Base-by-base conservation (phyloP, 2,329 filamentous ascomycete genomes). In the Samsoniella hepiali region DNA sequence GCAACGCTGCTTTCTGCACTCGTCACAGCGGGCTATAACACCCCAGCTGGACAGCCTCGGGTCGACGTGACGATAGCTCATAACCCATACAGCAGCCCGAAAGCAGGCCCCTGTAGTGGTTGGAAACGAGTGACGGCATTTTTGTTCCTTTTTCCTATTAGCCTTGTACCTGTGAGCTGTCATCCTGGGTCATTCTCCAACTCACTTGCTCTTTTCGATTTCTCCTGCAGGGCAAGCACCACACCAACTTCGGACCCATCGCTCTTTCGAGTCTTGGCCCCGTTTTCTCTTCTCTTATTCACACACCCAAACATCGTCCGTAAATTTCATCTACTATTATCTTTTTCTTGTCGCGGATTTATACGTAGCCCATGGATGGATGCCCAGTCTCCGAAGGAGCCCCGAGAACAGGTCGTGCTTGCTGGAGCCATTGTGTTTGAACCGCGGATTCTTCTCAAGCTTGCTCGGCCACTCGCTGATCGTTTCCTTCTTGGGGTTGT, bases 201-300 rank as follows among this genome's bases (percentile, higher is more conserved):
- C n/a, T 31, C 32, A 50, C 45, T 34, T 59, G 22, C 57, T 59
- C 13, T 50, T 59, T 59, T 50, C 57, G 45, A 59, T 32, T 50
- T 59, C 22, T 59, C 45, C 44, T 42, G 57, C 57, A 58, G 56
- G 32, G 22, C 22, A 38, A 27, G 42, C 11, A 27, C 32, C 31
- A 58, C 54, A 40, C 45, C 34, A 50, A 11, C 34, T 17, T 27
- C 22, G 29, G 34, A 13, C 44, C 32, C n/a, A 31, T 32, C 34
- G 15, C 3, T 22, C 11, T 38, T 13, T 34, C 22, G 10, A n/a
- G 6, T 11, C 22, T 31, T 32, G 29, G 11, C 27, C 47, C 47
- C 5, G 13, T 32, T 50, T 50, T n/a, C 11, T 4, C 2, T 13
- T n/a, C 27, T 55, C 7, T 5, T 58, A 47, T 58, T n/a, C 34